phyloP scores from a whole-genome alignment of 805 yeast species.

The Saturnispora serradocipensis region DNA sequence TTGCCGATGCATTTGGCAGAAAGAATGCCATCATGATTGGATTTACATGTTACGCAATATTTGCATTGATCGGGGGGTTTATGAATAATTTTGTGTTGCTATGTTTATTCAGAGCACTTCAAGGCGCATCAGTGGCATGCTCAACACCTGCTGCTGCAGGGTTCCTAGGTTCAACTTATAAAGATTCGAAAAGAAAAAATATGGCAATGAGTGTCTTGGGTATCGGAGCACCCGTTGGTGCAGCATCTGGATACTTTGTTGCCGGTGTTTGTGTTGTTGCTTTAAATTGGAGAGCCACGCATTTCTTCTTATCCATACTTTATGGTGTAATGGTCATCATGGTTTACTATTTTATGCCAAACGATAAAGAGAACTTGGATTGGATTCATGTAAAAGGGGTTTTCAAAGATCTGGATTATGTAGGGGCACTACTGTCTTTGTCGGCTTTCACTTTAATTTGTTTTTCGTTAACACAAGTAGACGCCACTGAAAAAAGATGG shows the following conservation, averaged over 20 bases:
- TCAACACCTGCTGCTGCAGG: constrained; percentile 42
- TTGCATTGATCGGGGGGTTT: constrained; percentile 30
- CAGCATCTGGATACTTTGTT: constrained; percentile 32
- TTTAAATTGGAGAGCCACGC: constrained; percentile 34
- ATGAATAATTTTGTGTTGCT: constrained; percentile 30
- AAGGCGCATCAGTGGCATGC: constrained; percentile 36
- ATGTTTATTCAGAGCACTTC: constrained; percentile 35
- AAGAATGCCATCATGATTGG: constrained; percentile 31
- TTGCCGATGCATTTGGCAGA: constrained; percentile 42
- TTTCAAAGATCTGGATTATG: constrained; percentile 29
- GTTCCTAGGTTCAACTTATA: constrained; percentile 33
- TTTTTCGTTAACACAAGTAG: constrained; percentile 37
- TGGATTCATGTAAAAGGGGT: constrained; percentile 19
- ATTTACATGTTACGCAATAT: constrained; percentile 25
- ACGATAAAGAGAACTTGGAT: constrained; percentile 23
- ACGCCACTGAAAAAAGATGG: constrained; percentile 35
- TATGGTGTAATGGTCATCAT: constrained; percentile 21
- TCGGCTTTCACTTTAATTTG: constrained; percentile 34
- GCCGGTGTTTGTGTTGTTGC: constrained; percentile 36
- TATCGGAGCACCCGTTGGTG: constrained; percentile 42
- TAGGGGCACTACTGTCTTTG: constrained; percentile 35
- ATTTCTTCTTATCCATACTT: constrained; percentile 33
- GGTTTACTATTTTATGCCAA: constrained; percentile 28
- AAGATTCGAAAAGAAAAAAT: constrained; percentile 33
- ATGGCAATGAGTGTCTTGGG: constrained; percentile 34